Evolutionary conservation across 805 yeast species (phyloP).

Genomic region (Wickerhamiella bombiphila): DNA sequence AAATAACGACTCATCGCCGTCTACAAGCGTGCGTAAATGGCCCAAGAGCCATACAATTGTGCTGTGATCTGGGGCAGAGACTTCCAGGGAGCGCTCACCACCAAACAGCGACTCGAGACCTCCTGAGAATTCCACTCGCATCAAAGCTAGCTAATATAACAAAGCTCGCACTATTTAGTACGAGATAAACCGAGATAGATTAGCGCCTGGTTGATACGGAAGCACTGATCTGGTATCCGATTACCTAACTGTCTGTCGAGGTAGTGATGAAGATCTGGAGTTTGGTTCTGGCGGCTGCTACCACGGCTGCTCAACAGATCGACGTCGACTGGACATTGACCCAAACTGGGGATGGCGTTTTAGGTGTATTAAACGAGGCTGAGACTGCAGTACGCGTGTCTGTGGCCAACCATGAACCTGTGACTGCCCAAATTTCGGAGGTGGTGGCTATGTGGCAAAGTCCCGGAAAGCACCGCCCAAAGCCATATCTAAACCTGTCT

Average conservation of each 20-base stretch:
- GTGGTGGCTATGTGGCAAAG: slow-evolving; percentile 13
- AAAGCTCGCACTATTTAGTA: no score
- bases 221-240: no score
- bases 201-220: no score
- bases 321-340: slow-evolving; percentile 4
- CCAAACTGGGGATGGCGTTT: slow-evolving; percentile 1
- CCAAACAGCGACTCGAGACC: slow-evolving; percentile 73
- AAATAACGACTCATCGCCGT: slow-evolving; percentile 53
- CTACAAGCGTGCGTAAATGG: slow-evolving; percentile 38
- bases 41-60: slow-evolving; percentile 38
- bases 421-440: slow-evolving; percentile 15
- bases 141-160: not conserved
- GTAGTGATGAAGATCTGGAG: not conserved
- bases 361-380: slow-evolving; percentile 17
- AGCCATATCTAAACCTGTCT: slow-evolving; percentile 47
- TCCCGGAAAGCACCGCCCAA: slow-evolving; percentile 7
- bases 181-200: no score
- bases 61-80: slow-evolving; percentile 30
- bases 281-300: slow-evolving; percentile 3
- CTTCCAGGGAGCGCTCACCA: slow-evolving; percentile 38
- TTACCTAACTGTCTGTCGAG: not conserved
- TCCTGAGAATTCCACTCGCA: slow-evolving; percentile 34
- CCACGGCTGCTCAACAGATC: slow-evolving; percentile 6
- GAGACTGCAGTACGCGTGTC: slow-evolving; percentile 16
- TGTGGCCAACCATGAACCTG: slow-evolving; percentile 18